Evolutionary conservation across 2,329 filamentous ascomycete species (phyloP), one percentile per base, ranked within the genome.

Genomic region (Ophiostoma montium): DNA sequence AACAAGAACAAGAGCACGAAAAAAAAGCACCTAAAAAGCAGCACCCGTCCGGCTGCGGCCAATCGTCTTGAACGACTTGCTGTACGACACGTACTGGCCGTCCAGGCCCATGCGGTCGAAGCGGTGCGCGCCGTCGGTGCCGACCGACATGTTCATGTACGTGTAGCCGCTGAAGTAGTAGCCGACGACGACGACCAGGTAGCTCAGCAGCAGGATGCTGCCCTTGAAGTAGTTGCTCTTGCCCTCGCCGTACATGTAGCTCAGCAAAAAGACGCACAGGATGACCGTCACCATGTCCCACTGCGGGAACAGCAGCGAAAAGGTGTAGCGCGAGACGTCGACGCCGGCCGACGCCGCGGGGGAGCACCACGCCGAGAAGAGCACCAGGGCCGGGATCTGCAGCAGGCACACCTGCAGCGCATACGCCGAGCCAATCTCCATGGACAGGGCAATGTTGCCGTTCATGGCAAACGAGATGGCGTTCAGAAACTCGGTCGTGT

Each of bases 211-310:
- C 47, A 98, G 72, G 57, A 96, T 95, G 56, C 86, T 94, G 47
- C 92, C 92, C 70, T 98, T 98, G 78, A 98, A 98, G 67, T 98
- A 98, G 66, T 98, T 98, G 71, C 89, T 96, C 78, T 98, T 98
- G 36, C 92, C 92, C 67, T 98, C 92, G 47, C 90, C 86, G 59
- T 96, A 94, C 72, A 98, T 90, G 70, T 96, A 95, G 60, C 88
- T 95, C 56, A 98, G 78, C 50, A 98, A 70, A 69, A 98, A 95
- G 16, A 98, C 88, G 60, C 90, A 95, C 15, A 98, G 69, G 52
- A 96, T 95, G 15, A 96, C 87, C 0, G 86, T 95, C 12, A 96
- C 82, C 86, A 98, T 94, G 63, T 98, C 92, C 90, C 90, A 98
- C 64, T 98, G 92, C 1, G 92, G 92, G 69, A 98, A 96, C 41